A percentile compares a stretch with the other conserved stretches of the same genome.
Evolutionary conservation across 176 grass and related monocot species (phyloP).

Genomic region (Oryza australiensis): DNA sequence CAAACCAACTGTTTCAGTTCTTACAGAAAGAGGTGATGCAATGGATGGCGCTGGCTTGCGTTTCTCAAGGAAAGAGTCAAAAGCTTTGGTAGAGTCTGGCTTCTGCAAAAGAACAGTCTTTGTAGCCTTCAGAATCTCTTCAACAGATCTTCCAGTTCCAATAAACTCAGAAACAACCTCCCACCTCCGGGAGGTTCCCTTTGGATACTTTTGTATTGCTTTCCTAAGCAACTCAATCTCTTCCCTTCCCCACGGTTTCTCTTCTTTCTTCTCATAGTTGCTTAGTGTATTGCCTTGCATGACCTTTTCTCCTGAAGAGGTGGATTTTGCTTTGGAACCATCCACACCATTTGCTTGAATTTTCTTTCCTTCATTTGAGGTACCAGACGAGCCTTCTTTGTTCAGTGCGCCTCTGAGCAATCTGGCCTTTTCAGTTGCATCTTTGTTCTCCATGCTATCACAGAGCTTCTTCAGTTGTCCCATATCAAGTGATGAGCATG

Average conservation of each 20-base stretch:
- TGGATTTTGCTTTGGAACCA: slow-evolving; percentile 30
- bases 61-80: slow-evolving; percentile 97
- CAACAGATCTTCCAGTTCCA: slow-evolving; percentile 78
- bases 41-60: slow-evolving; percentile 74
- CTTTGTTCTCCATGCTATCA: slow-evolving; percentile 66
- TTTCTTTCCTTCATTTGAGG: slow-evolving; percentile 42
- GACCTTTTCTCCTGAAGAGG: slow-evolving; percentile 14
- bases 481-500: slow-evolving; percentile 70
- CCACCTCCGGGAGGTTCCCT: slow-evolving; percentile 90
- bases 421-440: slow-evolving; percentile 53
- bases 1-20: slow-evolving; percentile 43
- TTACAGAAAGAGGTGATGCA: slow-evolving; percentile 75
- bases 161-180: slow-evolving; percentile 95
- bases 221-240: slow-evolving; percentile 96
- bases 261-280: slow-evolving; percentile 85
- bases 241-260: slow-evolving; percentile 84
- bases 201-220: slow-evolving; percentile 91
- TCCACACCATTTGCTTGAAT: slow-evolving; percentile 43
- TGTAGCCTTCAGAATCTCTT: slow-evolving; percentile 96
- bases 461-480: slow-evolving; percentile 68
- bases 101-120: slow-evolving; percentile 93
- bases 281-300: slow-evolving; percentile 32
- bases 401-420: slow-evolving; percentile 51
- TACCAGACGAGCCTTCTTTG: slow-evolving; percentile 43
- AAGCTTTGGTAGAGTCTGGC: slow-evolving; percentile 94